Conservation (phyloP, 345 rosid genomes). For the Salix koriyanagi region DNA sequence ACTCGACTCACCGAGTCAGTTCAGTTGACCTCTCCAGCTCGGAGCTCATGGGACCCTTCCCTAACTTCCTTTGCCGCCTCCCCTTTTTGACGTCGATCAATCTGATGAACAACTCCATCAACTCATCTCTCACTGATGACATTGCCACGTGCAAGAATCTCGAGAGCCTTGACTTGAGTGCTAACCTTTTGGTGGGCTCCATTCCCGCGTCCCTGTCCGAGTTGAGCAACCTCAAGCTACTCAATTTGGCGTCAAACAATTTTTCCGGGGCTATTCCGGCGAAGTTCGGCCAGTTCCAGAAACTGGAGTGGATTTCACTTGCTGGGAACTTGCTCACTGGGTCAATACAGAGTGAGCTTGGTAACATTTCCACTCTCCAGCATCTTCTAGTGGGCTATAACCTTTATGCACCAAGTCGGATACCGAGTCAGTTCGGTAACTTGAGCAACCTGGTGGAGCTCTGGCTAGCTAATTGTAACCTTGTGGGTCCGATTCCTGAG, state of each 20-base stretch:
- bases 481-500: constrained; percentile 56
- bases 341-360: constrained; percentile 45
- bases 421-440: constrained; percentile 52
- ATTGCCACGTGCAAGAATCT: constrained; percentile 50
- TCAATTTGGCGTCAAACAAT: constrained; percentile 51
- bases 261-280: constrained; percentile 57
- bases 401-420: constrained; percentile 39
- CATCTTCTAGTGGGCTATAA: constrained; percentile 57
- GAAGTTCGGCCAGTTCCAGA: background rate
- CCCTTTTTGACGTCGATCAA: constrained; percentile 44
- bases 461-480: constrained; percentile 51
- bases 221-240: constrained; percentile 37
- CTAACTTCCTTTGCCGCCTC: constrained; percentile 65
- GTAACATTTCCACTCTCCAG: constrained; percentile 58
- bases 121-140: constrained; percentile 53
- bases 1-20: constrained; percentile 32
- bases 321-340: constrained; percentile 34
- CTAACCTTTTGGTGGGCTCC: constrained; percentile 47
- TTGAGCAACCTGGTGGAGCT: constrained; percentile 52
- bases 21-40: constrained; percentile 50
- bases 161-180: constrained; percentile 31
- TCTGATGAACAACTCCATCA: constrained; percentile 51
- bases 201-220: constrained; percentile 54
- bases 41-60: constrained; percentile 69
- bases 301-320: background rate